These are phyloP conservation scores for Colletotrichum gigasporum DNA, from an alignment of 2,329 filamentous ascomycete genomes.

Conservation along the genomic window DNA sequence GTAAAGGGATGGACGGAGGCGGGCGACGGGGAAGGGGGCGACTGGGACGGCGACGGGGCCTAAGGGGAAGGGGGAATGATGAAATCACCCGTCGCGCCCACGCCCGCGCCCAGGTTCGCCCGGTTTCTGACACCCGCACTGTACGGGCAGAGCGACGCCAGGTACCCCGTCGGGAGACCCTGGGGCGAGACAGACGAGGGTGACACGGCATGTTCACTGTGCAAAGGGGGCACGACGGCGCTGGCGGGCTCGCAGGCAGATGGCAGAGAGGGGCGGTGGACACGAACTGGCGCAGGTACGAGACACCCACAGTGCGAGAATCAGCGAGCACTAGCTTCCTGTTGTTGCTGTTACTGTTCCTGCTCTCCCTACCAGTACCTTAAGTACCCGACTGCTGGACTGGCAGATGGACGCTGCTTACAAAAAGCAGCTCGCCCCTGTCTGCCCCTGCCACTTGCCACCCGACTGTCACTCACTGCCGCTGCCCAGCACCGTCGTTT, in stretches of 20 bases:
- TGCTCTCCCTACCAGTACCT: too few species aligned
- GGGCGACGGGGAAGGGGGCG: too few species aligned
- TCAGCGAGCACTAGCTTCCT: neutral
- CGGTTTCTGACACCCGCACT: slow-evolving; percentile 21
- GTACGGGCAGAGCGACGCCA: slow-evolving; percentile 26
- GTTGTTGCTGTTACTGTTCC: too few species aligned
- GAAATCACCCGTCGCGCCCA: slow-evolving; percentile 32
- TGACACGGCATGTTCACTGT: neutral
- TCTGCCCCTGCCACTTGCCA: too few species aligned
- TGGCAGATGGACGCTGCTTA: too few species aligned
- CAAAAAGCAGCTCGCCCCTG: too few species aligned
- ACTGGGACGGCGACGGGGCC: too few species aligned
- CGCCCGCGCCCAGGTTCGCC: slow-evolving; percentile 12
- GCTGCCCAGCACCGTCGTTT: too few species aligned
- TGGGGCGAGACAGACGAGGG: neutral
- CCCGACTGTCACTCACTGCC: too few species aligned
- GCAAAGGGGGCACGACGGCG: neutral
- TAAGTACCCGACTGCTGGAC: too few species aligned
- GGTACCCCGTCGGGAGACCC: neutral
- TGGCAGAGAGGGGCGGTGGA: slow-evolving; percentile 1
- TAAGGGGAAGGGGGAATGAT: slow-evolving; percentile 3
- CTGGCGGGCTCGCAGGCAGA: neutral
- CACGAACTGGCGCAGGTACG: slow-evolving; percentile 16
- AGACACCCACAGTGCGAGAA: slow-evolving; percentile 11
- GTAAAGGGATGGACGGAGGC: too few species aligned